Percentiles rank a stretch among this genome's conserved stretches.
phyloP scores from a whole-genome alignment of 177 flowering plant genomes.

The Telopea speciosissima region DNA sequence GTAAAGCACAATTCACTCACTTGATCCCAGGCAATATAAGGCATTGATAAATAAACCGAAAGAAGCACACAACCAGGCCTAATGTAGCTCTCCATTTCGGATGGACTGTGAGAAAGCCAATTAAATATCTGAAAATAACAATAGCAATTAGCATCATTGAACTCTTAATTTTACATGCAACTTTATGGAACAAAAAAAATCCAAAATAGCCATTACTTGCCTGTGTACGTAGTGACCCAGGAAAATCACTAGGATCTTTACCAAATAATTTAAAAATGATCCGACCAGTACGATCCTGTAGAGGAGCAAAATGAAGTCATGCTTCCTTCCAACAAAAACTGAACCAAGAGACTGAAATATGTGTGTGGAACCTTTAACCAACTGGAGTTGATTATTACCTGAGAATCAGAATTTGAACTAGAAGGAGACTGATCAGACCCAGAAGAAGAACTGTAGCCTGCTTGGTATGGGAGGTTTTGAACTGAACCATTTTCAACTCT shows the following conservation, averaged over 20 bases:
- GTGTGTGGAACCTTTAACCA: not conserved
- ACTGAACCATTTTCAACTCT: conserved; percentile 31
- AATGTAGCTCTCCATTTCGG: conserved; percentile 94
- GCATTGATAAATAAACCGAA: conserved; percentile 65
- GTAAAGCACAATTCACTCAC: conserved; percentile 41
- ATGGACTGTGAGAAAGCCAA: conserved; percentile 88
- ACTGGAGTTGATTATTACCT: conserved; percentile 34
- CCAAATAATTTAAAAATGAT: conserved; percentile 82
- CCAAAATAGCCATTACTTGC: conserved; percentile 21
- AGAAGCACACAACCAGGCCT: conserved; percentile 94
- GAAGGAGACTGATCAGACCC: conserved; percentile 90
- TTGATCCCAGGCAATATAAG: conserved; percentile 65
- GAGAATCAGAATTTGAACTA: conserved; percentile 66
- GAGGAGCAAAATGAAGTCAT: not conserved
- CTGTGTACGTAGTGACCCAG: conserved; percentile 55
- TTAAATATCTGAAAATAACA: conserved; percentile 48
- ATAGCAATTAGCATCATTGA: not conserved
- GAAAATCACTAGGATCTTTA: conserved; percentile 83
- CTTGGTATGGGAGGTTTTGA: conserved; percentile 48
- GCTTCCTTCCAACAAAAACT: not conserved
- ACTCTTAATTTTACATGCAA: not conserved
- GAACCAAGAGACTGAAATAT: not conserved
- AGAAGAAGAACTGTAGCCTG: conserved; percentile 69
- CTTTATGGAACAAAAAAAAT: not conserved
- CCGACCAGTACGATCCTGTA: conserved; percentile 75